Base-by-base conservation (phyloP, 768 basidiomycete species). In the Kwoniella dejecticola region DNA sequence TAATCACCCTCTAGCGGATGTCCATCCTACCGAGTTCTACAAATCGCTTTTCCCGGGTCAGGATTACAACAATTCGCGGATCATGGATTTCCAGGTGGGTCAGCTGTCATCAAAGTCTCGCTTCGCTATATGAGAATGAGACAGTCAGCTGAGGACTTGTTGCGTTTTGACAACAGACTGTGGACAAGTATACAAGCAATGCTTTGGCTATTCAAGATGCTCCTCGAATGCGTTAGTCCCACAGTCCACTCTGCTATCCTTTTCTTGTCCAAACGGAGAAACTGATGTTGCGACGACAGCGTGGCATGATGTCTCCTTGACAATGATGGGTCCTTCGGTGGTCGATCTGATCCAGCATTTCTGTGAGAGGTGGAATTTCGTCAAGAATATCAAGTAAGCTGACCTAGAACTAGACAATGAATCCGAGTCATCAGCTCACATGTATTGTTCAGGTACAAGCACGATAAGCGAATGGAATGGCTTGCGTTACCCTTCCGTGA, bases 311-410 rank as follows among this genome's bases (percentile, higher is more conserved):
- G 91, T 90, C 1, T 76, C 74, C 57, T 60, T 88, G 80, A 41
- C 54, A 26, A 52, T 75, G 54, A 53, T 75, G 26, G 74, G 96
- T 88, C 6, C 90, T 1, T 86, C 84, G 15, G 93, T 96, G 4
- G 82, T 98, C 57, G 96, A 99, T 72, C 85, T 98, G 19, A 85
- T 87, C 13, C 93, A 96, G 78, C 93, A 96, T 81, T 99, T 95
- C 62, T 81, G 88, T 12, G 95, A 97, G 77, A 83, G 91, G 21
- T 92, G 90, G 90, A 72, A 76, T 58, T 76, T 76, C 54, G 74
- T 71, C 41, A 71, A 71, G 50, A 64, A 57, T 15, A 67, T 68
- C 66, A 70, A 70, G 66, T 56, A 33, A 55, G 53, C 21, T 27
- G 33, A 36, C 7, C 15, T 36, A 7, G 33, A 15, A 7, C 15